These are phyloP conservation scores for Polyporus tsugae DNA, from an alignment of 1,284 basidiomycete genomes.

Conservation along the genomic window DNA sequence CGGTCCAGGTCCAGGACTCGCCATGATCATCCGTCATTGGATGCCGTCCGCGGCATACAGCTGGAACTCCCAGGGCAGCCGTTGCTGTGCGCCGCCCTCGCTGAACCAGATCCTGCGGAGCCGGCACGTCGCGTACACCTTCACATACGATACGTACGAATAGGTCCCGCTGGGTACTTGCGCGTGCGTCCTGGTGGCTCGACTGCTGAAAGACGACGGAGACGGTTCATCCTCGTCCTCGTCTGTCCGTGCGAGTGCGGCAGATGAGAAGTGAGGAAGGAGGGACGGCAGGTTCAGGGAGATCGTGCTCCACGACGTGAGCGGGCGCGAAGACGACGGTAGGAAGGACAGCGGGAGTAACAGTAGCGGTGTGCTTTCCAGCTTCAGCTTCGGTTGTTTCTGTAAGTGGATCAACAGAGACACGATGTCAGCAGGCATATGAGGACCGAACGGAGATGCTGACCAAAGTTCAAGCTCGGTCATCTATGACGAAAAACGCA, in stretches of 20 bases:
- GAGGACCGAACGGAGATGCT: neutral
- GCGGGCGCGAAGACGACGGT: constrained; percentile 53
- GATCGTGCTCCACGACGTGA: constrained; percentile 81
- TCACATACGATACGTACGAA: constrained; percentile 73
- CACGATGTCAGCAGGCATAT: constrained; percentile 17
- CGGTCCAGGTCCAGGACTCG: neutral
- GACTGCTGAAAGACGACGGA: neutral
- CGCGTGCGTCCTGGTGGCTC: constrained; percentile 23
- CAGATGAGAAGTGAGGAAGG: constrained; percentile 69
- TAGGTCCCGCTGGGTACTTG: constrained; percentile 65
- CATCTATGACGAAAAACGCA: neutral
- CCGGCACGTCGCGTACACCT: constrained; percentile 84
- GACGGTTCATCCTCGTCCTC: constrained; percentile 38
- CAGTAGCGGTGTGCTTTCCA: constrained; percentile 57
- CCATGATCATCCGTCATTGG: neutral
- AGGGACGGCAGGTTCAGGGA: constrained; percentile 67
- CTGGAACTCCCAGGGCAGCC: constrained; percentile 77
- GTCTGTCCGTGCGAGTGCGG: constrained; percentile 42
- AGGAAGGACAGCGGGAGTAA: constrained; percentile 81
- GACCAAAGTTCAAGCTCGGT: constrained; percentile 7
- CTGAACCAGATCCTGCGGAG: constrained; percentile 84
- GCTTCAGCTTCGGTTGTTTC: constrained; percentile 65
- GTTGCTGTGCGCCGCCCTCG: constrained; percentile 59
- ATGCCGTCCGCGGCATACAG: constrained; percentile 46
- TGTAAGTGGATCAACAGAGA: constrained; percentile 40